These are phyloP conservation scores for Tetraselmis striata DNA, from an alignment of 139 green algal genomes.

Conservation along the genomic window DNA sequence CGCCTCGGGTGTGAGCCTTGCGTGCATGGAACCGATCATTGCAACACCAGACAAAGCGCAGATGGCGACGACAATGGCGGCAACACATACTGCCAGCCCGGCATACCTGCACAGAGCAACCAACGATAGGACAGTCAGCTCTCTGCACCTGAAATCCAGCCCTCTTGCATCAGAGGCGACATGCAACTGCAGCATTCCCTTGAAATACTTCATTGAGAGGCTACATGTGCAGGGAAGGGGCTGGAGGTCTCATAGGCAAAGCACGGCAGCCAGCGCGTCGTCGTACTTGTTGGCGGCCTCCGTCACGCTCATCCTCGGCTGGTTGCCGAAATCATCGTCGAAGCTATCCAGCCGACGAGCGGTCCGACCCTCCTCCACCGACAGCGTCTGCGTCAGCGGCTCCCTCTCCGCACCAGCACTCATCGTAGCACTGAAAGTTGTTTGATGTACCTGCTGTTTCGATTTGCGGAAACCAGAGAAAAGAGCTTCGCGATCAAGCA, in stretches of 20 bases:
- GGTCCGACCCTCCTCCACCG: not conserved
- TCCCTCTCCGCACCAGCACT: too few species aligned
- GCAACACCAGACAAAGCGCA: not conserved
- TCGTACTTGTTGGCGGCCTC: not conserved
- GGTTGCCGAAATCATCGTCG: not conserved
- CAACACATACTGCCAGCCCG: not conserved
- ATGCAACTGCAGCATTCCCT: too few species aligned
- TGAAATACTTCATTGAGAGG: too few species aligned
- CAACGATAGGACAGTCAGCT: too few species aligned
- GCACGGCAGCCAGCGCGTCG: not conserved
- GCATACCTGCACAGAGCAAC: too few species aligned
- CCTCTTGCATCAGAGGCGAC: too few species aligned
- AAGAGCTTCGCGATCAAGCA: too few species aligned
- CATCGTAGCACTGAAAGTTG: too few species aligned
- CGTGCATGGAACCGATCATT: not conserved
- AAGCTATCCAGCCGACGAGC: not conserved
- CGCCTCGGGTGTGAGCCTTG: not conserved
- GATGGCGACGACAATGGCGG: not conserved
- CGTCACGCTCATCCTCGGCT: not conserved
- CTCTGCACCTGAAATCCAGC: too few species aligned
- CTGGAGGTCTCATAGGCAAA: not conserved
- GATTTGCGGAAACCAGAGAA: too few species aligned
- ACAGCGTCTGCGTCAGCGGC: not conserved
- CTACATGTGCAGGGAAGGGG: too few species aligned
- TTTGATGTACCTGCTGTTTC: too few species aligned